phyloP scores from a whole-genome alignment of 2,329 filamentous ascomycete species.

The Diaporthe velutina region DNA sequence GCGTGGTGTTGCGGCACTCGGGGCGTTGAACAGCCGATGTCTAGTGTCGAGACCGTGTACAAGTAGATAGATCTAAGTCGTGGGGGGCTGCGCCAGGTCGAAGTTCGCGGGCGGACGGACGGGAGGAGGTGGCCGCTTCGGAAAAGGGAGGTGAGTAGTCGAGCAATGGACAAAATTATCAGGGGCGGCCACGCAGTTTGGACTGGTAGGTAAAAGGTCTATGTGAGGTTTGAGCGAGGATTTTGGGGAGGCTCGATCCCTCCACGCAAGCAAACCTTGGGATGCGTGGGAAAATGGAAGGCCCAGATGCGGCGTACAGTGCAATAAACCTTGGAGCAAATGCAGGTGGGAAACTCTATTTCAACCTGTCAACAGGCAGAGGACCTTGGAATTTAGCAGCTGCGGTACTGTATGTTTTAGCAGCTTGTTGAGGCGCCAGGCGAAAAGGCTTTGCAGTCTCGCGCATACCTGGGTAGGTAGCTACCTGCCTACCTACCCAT shows the following conservation, averaged over 20 bases:
- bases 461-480: background rate
- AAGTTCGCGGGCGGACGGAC: background rate
- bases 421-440: constrained; percentile 20
- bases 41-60: constrained; percentile 22
- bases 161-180: background rate
- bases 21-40: constrained; percentile 30
- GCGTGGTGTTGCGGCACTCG: constrained; percentile 23
- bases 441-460: background rate
- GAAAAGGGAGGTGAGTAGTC: background rate
- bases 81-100: constrained; percentile 8
- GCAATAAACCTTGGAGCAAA: constrained; percentile 17
- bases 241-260: constrained; percentile 20
- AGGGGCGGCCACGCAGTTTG: constrained; percentile 22
- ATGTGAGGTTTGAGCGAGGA: constrained; percentile 21
- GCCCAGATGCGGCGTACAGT: constrained; percentile 22
- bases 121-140: background rate
- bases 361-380: background rate
- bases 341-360: constrained; percentile 31
- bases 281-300: constrained; percentile 10
- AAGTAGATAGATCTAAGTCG: constrained; percentile 15
- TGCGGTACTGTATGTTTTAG: background rate
- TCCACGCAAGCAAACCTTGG: constrained; percentile 3
- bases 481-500: background rate
- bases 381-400: background rate
- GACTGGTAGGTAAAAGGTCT: background rate